Conservation (phyloP, 371 early-diverging fungal genomes). For the Mortierella sp. region DNA sequence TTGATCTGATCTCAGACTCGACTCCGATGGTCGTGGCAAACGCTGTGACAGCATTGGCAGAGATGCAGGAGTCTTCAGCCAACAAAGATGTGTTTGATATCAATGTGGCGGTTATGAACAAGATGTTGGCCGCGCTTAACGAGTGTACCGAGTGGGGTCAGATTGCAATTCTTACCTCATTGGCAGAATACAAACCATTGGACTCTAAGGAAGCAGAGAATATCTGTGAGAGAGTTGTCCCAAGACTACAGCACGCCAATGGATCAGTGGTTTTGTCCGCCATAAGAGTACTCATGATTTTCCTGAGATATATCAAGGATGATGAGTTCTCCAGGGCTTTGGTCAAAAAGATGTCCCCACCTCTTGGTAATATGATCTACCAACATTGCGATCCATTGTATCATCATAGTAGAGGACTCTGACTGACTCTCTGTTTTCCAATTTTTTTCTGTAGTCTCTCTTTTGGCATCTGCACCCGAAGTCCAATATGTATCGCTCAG, state of each 20-base stretch:
- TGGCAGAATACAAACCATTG: constrained; percentile 87
- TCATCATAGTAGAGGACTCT: not conserved
- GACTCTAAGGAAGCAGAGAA: constrained; percentile 89
- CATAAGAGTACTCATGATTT: constrained; percentile 88
- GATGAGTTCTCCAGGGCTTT: constrained; percentile 79
- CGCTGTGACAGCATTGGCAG: constrained; percentile 93
- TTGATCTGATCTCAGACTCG: constrained; percentile 91
- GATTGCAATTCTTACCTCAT: constrained; percentile 39
- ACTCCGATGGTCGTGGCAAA: constrained; percentile 98
- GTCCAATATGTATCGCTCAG: constrained; percentile 98
- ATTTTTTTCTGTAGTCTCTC: constrained; percentile 76
- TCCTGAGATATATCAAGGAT: constrained; percentile 88
- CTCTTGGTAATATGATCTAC: constrained; percentile 71
- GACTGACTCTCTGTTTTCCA: not conserved
- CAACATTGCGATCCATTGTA: too few species aligned
- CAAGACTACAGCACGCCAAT: constrained; percentile 97
- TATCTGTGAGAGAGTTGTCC: constrained; percentile 91
- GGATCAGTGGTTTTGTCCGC: constrained; percentile 93
- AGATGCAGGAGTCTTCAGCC: constrained; percentile 90
- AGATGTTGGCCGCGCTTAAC: constrained; percentile 93
- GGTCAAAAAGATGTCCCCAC: constrained; percentile 89
- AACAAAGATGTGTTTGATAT: constrained; percentile 81
- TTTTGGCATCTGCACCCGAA: constrained; percentile 91
- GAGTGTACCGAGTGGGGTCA: constrained; percentile 83
- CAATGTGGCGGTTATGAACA: constrained; percentile 84